Evolutionary conservation across 2,329 filamentous ascomycete species (phyloP).

Genomic region (Colletotrichum cuscutae): DNA sequence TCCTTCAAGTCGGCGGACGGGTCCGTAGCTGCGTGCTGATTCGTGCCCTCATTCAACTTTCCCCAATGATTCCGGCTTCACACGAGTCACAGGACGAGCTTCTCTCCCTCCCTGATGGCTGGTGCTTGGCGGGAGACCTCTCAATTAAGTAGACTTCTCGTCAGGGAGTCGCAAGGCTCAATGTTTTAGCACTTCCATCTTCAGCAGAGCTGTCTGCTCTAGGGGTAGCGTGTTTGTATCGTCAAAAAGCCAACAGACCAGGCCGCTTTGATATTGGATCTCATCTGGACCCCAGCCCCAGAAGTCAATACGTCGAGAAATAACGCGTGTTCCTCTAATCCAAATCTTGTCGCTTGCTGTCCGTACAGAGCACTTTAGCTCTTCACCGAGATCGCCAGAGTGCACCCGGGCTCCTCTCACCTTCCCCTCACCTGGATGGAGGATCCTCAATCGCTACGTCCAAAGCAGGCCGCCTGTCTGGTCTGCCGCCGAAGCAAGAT

Average conservation of each 20-base stretch:
- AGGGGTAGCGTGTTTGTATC: slow-evolving; percentile 32
- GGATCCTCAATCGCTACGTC: slow-evolving; percentile 34
- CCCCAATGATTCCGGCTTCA: slow-evolving; percentile 34
- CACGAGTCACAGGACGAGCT: slow-evolving; percentile 21
- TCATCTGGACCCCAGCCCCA: slow-evolving; percentile 13
- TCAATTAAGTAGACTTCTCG: slow-evolving; percentile 31
- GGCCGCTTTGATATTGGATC: neutral
- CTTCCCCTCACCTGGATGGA: slow-evolving; percentile 35
- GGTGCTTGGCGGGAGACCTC: neutral
- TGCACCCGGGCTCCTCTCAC: slow-evolving; percentile 31
- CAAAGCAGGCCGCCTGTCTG: slow-evolving; percentile 65
- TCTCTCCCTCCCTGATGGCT: neutral
- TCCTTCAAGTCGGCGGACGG: slow-evolving; percentile 19
- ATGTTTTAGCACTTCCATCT: slow-evolving; percentile 32
- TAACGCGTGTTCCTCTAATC: neutral
- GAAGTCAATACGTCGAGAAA: neutral
- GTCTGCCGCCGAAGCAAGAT: slow-evolving; percentile 76
- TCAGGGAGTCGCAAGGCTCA: slow-evolving; percentile 7
- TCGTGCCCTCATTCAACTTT: slow-evolving; percentile 32
- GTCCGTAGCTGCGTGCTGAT: slow-evolving; percentile 29
- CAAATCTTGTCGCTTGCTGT: neutral
- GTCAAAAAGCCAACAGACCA: slow-evolving; percentile 10
- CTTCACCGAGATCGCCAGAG: slow-evolving; percentile 29
- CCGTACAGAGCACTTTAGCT: neutral
- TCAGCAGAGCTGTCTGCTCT: slow-evolving; percentile 36